A percentile compares a stretch with the other conserved stretches of the same genome.
Evolutionary conservation across 2,329 filamentous ascomycete species (phyloP).

Genomic region (Aspergillus sp.): DNA sequence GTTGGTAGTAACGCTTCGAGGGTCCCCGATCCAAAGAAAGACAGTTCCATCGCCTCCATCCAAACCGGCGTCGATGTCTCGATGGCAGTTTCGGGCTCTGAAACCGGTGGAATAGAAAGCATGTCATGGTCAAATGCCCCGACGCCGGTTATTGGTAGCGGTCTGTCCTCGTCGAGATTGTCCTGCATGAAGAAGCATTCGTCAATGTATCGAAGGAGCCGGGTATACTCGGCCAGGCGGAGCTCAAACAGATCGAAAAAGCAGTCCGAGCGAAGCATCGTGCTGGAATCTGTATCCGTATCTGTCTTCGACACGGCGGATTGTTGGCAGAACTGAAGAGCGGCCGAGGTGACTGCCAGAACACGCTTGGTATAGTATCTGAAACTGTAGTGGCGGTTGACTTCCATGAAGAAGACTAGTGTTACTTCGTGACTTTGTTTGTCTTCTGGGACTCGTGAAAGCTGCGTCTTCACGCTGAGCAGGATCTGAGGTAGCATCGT

Average conservation of each 20-base stretch:
- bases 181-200: conserved; percentile 10
- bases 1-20: not conserved
- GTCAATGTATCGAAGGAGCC: conserved; percentile 10
- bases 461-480: conserved; percentile 13
- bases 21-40: not conserved
- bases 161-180: not conserved
- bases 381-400: conserved; percentile 12
- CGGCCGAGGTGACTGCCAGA: conserved; percentile 13
- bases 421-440: conserved; percentile 14
- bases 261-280: not conserved
- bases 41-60: not conserved
- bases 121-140: not conserved
- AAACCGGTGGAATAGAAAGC: not conserved
- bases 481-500: conserved; percentile 15
- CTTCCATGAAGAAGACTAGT: conserved; percentile 15
- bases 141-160: not conserved
- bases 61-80: not conserved
- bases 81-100: not conserved
- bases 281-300: not conserved
- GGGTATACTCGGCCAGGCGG: conserved; percentile 10
- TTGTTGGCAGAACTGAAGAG: conserved; percentile 9
- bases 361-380: conserved; percentile 13
- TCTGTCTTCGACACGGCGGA: not conserved
- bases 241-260: conserved; percentile 11
- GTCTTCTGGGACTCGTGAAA: conserved; percentile 12